Conservation (phyloP, 2,329 filamentous ascomycete species). For the Cladosporium phlei region DNA sequence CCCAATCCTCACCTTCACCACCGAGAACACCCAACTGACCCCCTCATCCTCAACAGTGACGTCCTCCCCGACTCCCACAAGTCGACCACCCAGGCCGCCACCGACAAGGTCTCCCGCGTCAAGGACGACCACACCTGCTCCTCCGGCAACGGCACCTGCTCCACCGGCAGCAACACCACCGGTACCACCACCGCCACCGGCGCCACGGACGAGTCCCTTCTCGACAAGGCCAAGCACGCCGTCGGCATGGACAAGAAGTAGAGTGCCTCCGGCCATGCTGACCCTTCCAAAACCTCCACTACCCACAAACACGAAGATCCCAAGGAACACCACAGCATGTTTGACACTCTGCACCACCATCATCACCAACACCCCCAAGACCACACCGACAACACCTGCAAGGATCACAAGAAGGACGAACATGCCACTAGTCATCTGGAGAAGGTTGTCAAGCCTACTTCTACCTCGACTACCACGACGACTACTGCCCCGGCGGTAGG, state of each 20-base stretch:
- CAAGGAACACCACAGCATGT: slow-evolving; percentile 5
- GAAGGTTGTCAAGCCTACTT: background rate
- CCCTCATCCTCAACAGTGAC: slow-evolving; percentile 32
- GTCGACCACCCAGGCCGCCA: slow-evolving; percentile 48
- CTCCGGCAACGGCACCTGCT: background rate
- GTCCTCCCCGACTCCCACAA: slow-evolving; percentile 51
- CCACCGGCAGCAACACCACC: slow-evolving; percentile 19
- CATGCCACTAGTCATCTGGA: slow-evolving; percentile 1
- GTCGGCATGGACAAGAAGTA: slow-evolving; percentile 43
- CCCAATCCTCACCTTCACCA: background rate
- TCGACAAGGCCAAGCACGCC: slow-evolving; percentile 47
- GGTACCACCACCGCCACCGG: background rate
- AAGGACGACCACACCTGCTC: slow-evolving; percentile 35
- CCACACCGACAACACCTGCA: background rate
- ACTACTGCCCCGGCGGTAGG: no score
- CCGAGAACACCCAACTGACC: slow-evolving; percentile 22
- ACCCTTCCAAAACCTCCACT: no score
- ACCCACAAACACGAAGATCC: slow-evolving; percentile 11
- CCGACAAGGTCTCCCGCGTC: slow-evolving; percentile 46
- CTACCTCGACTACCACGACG: no score
- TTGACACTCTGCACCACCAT: no score
- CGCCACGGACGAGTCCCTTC: slow-evolving; percentile 33
- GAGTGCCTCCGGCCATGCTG: background rate
- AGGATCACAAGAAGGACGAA: slow-evolving; percentile 1
- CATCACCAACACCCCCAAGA: slow-evolving; percentile 6